Evolutionary conservation across 306 rosid genomes (phyloP).

Genomic region (Pterocarpus santalinus): DNA sequence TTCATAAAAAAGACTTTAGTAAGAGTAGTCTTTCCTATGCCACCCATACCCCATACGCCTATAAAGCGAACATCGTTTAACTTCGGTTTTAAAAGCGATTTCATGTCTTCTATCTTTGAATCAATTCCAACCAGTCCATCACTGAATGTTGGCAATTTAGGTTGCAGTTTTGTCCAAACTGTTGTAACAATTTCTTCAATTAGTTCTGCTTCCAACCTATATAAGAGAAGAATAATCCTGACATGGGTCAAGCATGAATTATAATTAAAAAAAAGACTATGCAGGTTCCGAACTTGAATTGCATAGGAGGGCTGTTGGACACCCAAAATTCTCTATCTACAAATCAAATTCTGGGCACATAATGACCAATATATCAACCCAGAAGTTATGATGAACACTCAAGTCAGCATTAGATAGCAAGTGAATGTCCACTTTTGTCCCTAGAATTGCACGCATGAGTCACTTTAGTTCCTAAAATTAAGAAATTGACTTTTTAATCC

Average conservation of each 20-base stretch:
- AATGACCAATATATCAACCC: no score
- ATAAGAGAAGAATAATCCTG: not conserved
- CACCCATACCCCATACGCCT: constrained; percentile 53
- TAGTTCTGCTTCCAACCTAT: constrained; percentile 36
- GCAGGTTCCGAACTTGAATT: not conserved
- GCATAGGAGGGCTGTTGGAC: no score
- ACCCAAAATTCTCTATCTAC: no score
- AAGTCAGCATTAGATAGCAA: no score
- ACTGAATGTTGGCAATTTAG: constrained; percentile 32
- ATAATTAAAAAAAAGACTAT: not conserved
- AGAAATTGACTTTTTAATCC: no score
- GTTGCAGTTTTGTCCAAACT: constrained; percentile 24
- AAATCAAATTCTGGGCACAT: no score
- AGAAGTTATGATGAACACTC: no score
- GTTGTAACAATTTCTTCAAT: constrained; percentile 48
- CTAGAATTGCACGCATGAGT: no score
- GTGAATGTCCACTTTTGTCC: no score
- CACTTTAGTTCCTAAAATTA: no score
- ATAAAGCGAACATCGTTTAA: constrained; percentile 38
- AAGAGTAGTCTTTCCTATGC: constrained; percentile 54
- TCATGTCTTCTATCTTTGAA: not conserved
- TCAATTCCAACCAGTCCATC: constrained; percentile 46
- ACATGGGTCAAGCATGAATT: not conserved
- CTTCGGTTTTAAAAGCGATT: not conserved
- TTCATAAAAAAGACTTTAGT: constrained; percentile 40